Conservation (phyloP, 176 grass and related monocot genomes). For the Oryza glumipatula region DNA sequence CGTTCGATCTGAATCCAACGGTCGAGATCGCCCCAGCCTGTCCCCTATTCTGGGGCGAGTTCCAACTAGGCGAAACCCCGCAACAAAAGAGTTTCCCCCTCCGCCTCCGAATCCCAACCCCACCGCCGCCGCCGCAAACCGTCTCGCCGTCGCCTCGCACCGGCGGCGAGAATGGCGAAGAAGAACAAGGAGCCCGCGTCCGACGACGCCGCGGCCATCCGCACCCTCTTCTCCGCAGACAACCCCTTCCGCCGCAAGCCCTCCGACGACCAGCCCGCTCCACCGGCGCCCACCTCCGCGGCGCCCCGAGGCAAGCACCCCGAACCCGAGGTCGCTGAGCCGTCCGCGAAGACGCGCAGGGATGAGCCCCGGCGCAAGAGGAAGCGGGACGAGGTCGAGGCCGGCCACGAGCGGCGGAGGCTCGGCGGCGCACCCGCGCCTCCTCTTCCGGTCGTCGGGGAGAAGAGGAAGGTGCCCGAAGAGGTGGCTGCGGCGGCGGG, state of each 20-base stretch:
- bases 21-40: rapidly evolving
- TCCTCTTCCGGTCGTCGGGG: conserved; percentile 37
- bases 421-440: not conserved
- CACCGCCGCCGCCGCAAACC: conserved; percentile 33
- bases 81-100: not conserved
- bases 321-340: not conserved
- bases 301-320: conserved; percentile 21
- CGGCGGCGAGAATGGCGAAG: conserved; percentile 51
- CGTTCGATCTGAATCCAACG: not conserved
- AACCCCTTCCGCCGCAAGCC: conserved; percentile 67
- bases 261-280: conserved; percentile 11
- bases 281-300: not conserved
- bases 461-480: conserved; percentile 78
- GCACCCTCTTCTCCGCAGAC: conserved; percentile 63
- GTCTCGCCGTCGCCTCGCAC: not conserved
- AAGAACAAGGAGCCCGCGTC: conserved; percentile 49
- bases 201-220: conserved; percentile 32
- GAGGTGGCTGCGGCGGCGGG: conserved; percentile 31
- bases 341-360: conserved; percentile 38
- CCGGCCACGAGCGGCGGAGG: conserved; percentile 17
- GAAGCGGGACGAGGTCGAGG: conserved; percentile 57
- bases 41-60: conserved; percentile 15
- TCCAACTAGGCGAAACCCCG: not conserved
- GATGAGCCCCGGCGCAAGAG: conserved; percentile 40
- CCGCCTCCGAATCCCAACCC: conserved; percentile 10